Conservation (phyloP, 768 basidiomycete species). For the Leccinum variicolor region DNA sequence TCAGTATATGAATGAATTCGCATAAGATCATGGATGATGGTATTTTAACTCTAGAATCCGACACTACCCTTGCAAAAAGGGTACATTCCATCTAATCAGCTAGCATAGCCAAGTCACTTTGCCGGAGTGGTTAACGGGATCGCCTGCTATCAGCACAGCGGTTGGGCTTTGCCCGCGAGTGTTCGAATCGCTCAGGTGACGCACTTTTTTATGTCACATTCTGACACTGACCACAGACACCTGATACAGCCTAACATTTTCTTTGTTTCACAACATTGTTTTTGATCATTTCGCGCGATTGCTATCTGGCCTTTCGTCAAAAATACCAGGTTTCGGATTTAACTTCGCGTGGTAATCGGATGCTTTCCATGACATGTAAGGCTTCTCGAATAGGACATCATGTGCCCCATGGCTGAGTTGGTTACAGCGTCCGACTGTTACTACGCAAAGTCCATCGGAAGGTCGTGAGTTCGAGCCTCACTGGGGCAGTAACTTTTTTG, state of each 20-base stretch:
- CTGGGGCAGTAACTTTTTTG: slow-evolving; percentile 43
- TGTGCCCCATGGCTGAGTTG: slow-evolving; percentile 77
- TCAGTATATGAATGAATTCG: slow-evolving; percentile 59
- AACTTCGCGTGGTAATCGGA: not conserved
- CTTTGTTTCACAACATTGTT: not conserved
- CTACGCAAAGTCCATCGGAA: slow-evolving; percentile 47
- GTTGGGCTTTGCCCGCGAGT: slow-evolving; percentile 61
- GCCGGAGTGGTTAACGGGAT: slow-evolving; percentile 94
- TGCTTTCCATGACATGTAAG: not conserved
- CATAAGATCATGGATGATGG: slow-evolving; percentile 4
- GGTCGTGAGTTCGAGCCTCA: slow-evolving; percentile 70
- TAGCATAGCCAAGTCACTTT: slow-evolving; percentile 57
- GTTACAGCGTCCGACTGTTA: slow-evolving; percentile 80
- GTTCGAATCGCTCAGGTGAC: slow-evolving; percentile 64
- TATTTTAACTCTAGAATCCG: slow-evolving; percentile 3
- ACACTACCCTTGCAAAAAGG: not conserved
- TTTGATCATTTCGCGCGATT: not conserved
- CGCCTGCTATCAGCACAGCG: slow-evolving; percentile 62
- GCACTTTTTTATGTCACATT: slow-evolving; percentile 31
- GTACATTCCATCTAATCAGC: not conserved
- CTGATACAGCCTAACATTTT: not conserved
- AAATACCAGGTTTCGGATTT: too few species aligned
- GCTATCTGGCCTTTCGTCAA: not conserved
- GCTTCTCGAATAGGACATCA: not conserved
- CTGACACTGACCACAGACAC: not conserved